A percentile compares a stretch with the other conserved stretches of the same genome.
These are phyloP conservation scores for Cucumis hystrix DNA, from an alignment of 306 rosid species.

Conservation along the genomic window DNA sequence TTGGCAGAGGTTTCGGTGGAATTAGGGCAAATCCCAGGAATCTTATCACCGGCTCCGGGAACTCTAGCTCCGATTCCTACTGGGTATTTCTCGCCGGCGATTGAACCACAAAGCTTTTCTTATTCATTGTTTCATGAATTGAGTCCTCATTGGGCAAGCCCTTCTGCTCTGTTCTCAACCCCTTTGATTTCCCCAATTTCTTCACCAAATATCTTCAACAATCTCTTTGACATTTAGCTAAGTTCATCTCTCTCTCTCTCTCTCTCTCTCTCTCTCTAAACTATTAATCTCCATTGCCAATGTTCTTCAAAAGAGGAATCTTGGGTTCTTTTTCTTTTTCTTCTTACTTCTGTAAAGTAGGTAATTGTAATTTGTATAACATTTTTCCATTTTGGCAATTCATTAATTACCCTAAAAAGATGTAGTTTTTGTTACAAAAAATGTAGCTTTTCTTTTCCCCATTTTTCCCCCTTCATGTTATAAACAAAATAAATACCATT, in stretches of 20 bases:
- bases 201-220: conserved; percentile 44
- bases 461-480: background rate
- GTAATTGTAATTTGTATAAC: background rate
- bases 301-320: background rate
- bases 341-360: background rate
- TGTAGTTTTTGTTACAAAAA: background rate
- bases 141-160: conserved; percentile 61
- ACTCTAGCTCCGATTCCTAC: conserved; percentile 45
- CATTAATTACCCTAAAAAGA: background rate
- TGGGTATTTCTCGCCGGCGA: conserved; percentile 44
- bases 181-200: conserved; percentile 59
- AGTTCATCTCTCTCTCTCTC: background rate
- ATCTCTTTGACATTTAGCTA: conserved; percentile 29
- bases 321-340: background rate
- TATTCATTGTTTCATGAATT: conserved; percentile 26
- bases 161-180: conserved; percentile 52
- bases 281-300: background rate
- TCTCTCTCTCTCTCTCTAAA: background rate
- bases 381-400: background rate
- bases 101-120: conserved; percentile 24
- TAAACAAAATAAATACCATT: background rate
- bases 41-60: conserved; percentile 68
- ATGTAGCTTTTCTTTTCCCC: background rate
- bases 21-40: conserved; percentile 50
- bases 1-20: conserved; percentile 37